Base-by-base conservation (phyloP, 2,329 filamentous ascomycete genomes). In the Neurospora crassa region DNA sequence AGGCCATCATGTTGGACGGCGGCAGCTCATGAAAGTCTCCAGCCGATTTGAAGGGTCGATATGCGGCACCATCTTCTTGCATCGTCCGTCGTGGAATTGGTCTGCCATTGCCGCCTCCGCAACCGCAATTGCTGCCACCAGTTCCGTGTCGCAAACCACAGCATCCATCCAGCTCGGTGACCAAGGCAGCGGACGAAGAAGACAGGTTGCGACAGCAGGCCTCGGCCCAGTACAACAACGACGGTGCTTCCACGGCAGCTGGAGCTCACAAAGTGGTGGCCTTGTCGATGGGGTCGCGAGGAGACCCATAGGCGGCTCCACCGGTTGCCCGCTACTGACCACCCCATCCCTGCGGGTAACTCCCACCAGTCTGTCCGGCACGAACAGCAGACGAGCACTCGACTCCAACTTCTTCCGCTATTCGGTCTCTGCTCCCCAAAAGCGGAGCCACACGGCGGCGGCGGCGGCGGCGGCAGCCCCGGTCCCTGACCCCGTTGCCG, bases 41-140 rank as follows among this genome's bases (percentile, higher is more conserved):
- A 84, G 82, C 82, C 85, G 84, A 85, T 84, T 88, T 81, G 85
- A 88, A 81, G 82, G 86, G 83, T 86, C 85, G 83, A 84, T 86
- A 83, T 87, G 84, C 82, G 83, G 84, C 83, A 84, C 85, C 79
- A 83, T 87, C 79, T 82, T 86, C 78, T 81, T 82, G 76, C 82
- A 80, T 80, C 82, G 82, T 79, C 81, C 81, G 74, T 80, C 81
- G 75, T 78, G 75, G 75, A 76, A 73, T 75, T 77, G 73, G 73
- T 71, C 73, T 71, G 71, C 75, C 70, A 68, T 72, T 68, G 59
- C 72, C 67, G 40, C 67, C 37, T 37, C 67, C 29, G 24, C 69
- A 11, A 37, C 63, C 68, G 45, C 47, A 29, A 53, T 53, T 53
- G 47, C 20, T 53, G 20, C 63, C 4, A n/a, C n/a, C 18, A 34